Conservation (phyloP, 192 early-diverging fungal species). For the Phycomyces blakesleeanus region DNA sequence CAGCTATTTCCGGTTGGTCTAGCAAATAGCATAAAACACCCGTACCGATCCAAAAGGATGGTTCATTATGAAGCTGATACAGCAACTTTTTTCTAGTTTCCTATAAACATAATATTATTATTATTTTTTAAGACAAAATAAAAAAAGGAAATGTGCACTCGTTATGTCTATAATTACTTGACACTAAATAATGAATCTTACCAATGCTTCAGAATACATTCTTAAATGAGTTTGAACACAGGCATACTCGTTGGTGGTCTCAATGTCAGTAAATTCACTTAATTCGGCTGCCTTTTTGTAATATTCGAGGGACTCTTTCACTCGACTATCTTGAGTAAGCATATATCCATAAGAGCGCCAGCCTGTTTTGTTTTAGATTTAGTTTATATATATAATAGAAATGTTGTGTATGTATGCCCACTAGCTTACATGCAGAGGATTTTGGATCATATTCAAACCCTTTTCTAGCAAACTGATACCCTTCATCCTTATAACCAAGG, state of each 20-base stretch:
- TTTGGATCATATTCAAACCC: constrained; percentile 71
- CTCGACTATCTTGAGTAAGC: constrained; percentile 82
- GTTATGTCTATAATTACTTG: no score
- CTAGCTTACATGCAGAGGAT: constrained; percentile 77
- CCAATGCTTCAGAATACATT: background rate
- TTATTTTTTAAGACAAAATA: no score
- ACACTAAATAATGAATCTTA: background rate
- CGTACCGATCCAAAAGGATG: constrained; percentile 77
- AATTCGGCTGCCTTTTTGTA: constrained; percentile 81
- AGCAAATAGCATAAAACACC: constrained; percentile 77
- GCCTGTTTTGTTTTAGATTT: constrained; percentile 33
- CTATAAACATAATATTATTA: constrained; percentile 11
- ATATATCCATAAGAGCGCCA: constrained; percentile 95
- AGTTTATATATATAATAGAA: no score
- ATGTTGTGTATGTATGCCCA: no score
- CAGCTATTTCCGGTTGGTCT: constrained; percentile 64
- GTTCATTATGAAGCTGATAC: constrained; percentile 57
- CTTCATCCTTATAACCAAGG: constrained; percentile 88
- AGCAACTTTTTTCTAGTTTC: constrained; percentile 65
- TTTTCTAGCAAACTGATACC: constrained; percentile 73
- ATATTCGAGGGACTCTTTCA: constrained; percentile 82
- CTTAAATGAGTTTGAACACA: background rate
- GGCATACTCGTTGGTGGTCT: constrained; percentile 28
- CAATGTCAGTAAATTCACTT: constrained; percentile 75
- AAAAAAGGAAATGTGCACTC: no score